Percentiles rank a stretch among this genome's conserved stretches.
Evolutionary conservation across 2,329 filamentous ascomycete species (phyloP).

Genomic region (Stemphylium lycopersici): DNA sequence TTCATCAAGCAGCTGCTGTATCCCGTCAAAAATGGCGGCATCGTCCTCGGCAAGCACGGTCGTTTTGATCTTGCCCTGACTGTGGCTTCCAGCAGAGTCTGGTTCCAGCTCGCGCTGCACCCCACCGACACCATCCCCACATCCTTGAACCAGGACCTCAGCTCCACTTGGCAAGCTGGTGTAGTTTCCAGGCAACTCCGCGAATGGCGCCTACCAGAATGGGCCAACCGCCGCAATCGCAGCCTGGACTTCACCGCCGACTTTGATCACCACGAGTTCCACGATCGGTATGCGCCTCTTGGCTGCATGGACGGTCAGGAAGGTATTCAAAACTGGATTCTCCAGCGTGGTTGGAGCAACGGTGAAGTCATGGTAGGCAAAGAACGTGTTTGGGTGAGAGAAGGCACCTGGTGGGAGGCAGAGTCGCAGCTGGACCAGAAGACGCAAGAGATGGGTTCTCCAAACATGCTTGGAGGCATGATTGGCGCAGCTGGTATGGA

Average conservation of each 20-base stretch:
- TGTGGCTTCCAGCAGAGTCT: slow-evolving; percentile 83
- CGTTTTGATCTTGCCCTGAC: slow-evolving; percentile 78
- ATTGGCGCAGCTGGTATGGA: slow-evolving; percentile 68
- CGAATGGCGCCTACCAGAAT: slow-evolving; percentile 91
- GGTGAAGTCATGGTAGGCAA: slow-evolving; percentile 91
- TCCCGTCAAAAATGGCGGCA: slow-evolving; percentile 77
- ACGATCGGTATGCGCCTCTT: slow-evolving; percentile 77
- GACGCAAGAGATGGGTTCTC: slow-evolving; percentile 58
- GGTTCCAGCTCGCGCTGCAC: slow-evolving; percentile 92
- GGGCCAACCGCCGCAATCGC: slow-evolving; percentile 92
- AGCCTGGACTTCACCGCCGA: slow-evolving; percentile 95
- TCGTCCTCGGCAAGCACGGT: slow-evolving; percentile 76
- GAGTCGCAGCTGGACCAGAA: slow-evolving; percentile 95
- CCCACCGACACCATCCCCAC: slow-evolving; percentile 86
- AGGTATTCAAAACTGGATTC: slow-evolving; percentile 90
- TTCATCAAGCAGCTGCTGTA: slow-evolving; percentile 85
- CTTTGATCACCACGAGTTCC: slow-evolving; percentile 93
- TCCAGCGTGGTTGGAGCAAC: slow-evolving; percentile 97
- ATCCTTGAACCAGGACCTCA: slow-evolving; percentile 72
- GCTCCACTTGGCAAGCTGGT: slow-evolving; percentile 91
- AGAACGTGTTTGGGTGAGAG: slow-evolving; percentile 94
- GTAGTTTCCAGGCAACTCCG: slow-evolving; percentile 91
- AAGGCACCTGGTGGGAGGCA: slow-evolving; percentile 95
- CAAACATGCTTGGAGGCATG: slow-evolving; percentile 56
- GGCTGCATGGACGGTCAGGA: slow-evolving; percentile 91